phyloP scores from a whole-genome alignment of 169 alveolate species.

The Plasmodium vivax region DNA sequence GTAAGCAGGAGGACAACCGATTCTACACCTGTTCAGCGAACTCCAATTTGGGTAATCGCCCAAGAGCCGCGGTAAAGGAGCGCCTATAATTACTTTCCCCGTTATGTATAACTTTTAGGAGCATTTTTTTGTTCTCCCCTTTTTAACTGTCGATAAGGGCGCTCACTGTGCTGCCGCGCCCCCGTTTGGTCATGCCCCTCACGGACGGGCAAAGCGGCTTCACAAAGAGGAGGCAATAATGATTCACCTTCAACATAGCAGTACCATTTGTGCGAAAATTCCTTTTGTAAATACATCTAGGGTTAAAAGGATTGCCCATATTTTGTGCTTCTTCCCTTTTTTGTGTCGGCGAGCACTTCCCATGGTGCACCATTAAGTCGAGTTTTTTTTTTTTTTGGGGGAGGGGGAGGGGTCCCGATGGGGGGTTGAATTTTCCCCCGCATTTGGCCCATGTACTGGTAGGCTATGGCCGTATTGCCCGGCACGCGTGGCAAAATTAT shows the following conservation, averaged over 20 bases:
- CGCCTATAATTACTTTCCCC: not conserved
- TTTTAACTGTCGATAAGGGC: not conserved
- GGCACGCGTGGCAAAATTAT: not conserved
- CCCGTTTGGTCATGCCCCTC: not conserved
- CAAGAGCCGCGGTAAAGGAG: not conserved
- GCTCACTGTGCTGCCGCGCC: not conserved
- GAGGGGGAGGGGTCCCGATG: not conserved
- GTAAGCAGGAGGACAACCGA: not conserved
- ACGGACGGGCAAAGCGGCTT: not conserved
- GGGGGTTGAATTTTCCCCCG: not conserved
- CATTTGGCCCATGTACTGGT: not conserved
- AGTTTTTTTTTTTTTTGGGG: too few species aligned
- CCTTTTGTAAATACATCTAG: too few species aligned
- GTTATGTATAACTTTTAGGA: not conserved
- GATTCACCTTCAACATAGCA: not conserved
- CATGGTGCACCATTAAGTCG: not conserved
- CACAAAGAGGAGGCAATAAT: not conserved
- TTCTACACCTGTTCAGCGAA: not conserved
- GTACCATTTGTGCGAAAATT: not conserved
- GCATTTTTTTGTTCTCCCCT: not conserved
- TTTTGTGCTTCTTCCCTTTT: not conserved
- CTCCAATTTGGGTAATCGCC: not conserved
- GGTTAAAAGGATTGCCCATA: not conserved
- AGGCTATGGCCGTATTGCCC: constrained; percentile 12
- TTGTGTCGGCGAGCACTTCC: not conserved